phyloP scores from a whole-genome alignment of 2,329 filamentous ascomycete genomes.

The Chrysoporthe cubensis region DNA sequence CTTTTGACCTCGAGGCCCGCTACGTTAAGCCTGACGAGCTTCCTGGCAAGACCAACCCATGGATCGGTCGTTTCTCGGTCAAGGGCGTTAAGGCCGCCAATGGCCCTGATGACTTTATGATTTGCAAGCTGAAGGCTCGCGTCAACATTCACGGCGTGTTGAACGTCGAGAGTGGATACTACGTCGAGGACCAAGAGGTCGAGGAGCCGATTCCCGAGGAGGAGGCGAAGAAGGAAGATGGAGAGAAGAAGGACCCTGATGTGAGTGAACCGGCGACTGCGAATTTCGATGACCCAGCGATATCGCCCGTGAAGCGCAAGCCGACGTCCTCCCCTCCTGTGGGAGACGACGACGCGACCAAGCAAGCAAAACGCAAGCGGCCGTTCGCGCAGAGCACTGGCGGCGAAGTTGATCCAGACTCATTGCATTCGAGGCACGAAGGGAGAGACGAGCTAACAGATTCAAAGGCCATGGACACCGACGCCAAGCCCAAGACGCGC shows the following conservation, averaged over 20 bases:
- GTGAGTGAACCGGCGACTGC: conserved; percentile 57
- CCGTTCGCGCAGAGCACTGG: conserved; percentile 3
- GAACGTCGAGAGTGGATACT: conserved; percentile 97
- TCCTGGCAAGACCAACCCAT: conserved; percentile 87
- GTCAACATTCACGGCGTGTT: conserved; percentile 95
- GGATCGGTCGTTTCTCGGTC: conserved; percentile 97
- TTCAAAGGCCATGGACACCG: conserved; percentile 81
- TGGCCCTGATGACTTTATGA: conserved; percentile 96
- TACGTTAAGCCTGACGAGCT: conserved; percentile 87
- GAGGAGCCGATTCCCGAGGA: conserved; percentile 89
- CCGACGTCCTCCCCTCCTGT: conserved; percentile 17
- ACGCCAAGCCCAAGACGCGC: conserved; percentile 77
- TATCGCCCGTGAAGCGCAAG: conserved; percentile 20
- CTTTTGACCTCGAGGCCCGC: conserved; percentile 93
- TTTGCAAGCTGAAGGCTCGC: conserved; percentile 98
- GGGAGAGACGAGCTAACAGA: conserved; percentile 25
- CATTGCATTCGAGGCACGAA: conserved; percentile 1
- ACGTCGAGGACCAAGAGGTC: conserved; percentile 95
- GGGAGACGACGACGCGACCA: conserved; percentile 12
- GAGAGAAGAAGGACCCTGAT: conserved; percentile 69
- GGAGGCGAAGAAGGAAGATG: conserved; percentile 48
- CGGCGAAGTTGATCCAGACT: conserved; percentile 16
- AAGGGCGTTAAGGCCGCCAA: conserved; percentile 91
- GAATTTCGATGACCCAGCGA: conserved; percentile 7
- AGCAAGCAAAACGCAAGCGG: conserved; percentile 24